Percentiles rank a stretch among this genome's conserved stretches.
Conservation (phyloP, 306 rosid genomes). For the Castanea sativa region DNA sequence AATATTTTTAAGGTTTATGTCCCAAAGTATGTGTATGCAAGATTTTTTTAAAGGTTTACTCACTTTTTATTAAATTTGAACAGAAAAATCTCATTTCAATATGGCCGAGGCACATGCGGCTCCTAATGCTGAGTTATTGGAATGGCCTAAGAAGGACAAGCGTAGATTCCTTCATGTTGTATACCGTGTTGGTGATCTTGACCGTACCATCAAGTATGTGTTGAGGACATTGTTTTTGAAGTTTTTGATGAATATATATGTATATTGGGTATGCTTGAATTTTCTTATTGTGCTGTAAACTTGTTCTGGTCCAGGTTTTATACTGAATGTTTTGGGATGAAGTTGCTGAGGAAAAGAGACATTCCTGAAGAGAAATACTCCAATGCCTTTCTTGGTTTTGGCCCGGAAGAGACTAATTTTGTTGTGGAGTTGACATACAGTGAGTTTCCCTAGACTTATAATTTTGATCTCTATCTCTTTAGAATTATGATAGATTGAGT, state of each 20-base stretch:
- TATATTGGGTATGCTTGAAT: constrained; percentile 8
- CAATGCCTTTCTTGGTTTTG: constrained; percentile 91
- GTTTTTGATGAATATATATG: constrained; percentile 5
- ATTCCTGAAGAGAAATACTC: constrained; percentile 85
- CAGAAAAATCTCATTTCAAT: constrained; percentile 22
- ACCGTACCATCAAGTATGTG: constrained; percentile 85
- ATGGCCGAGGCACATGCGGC: constrained; percentile 76
- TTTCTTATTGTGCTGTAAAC: neutral
- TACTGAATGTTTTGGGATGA: constrained; percentile 88
- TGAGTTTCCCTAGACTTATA: constrained; percentile 36
- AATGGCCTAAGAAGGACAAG: constrained; percentile 85
- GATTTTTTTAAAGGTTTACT: neutral
- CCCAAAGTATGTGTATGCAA: neutral
- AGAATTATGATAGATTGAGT: neutral
- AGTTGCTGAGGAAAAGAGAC: constrained; percentile 76
- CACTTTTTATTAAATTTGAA: neutral
- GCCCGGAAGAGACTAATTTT: constrained; percentile 72
- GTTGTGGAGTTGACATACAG: constrained; percentile 91
- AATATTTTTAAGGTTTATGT: neutral
- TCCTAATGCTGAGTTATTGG: constrained; percentile 62
- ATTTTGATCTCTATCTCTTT: neutral
- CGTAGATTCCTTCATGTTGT: constrained; percentile 89
- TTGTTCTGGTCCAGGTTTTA: constrained; percentile 52
- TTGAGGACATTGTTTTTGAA: neutral
- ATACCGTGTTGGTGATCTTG: constrained; percentile 97